Base-by-base conservation (phyloP, 1,284 basidiomycete genomes). In the Papiliotrema laurentii region DNA sequence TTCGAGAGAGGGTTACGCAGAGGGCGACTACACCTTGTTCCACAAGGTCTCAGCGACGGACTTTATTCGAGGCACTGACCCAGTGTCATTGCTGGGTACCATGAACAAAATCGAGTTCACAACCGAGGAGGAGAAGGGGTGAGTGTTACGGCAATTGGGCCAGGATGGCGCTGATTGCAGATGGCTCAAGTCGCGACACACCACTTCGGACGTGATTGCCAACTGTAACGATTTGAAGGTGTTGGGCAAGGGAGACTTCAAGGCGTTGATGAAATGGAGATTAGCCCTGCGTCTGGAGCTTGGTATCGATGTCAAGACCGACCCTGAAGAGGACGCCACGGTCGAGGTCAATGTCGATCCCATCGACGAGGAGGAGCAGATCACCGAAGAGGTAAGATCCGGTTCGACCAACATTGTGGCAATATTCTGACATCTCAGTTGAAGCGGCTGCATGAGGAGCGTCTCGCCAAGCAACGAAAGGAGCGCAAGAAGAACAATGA, bases 161-260 rank as follows among this genome's bases (percentile, higher is more conserved):
- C 19, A 21, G 21, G 50, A 52, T 24, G 5, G 22, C 21, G 13
- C 27, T 46, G 35, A 35, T 28, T 31, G 43, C 24, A 60, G 64
- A 84, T 92, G 93, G 87, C 71, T 86, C 28, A 78, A 78, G 47
- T 74, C 85, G 44, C 80, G 82, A 41, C 75, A 85, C 53, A 94
- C 89, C 5, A 88, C 85, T 3, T 69, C 78, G 0, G 94, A 98
- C 54, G 79, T 98, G 56, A 80, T 83, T 64, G 79, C 81, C 26
- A 92, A 89, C 69, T 88, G 86, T 55, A 81, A 86, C 22, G 96
- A 99, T 79, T 79, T 99, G 58, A 97, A 97, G 72, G 93, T 99
- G 4, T 78, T 99, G 30, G 96, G 96, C 40, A 97, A 97, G 75
- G 86, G 92, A 43, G 96, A 99, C 66, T 99, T 98, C 77, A 97